phyloP scores from a whole-genome alignment of 768 basidiomycete species.

The Dictyophora rubrovolvata region DNA sequence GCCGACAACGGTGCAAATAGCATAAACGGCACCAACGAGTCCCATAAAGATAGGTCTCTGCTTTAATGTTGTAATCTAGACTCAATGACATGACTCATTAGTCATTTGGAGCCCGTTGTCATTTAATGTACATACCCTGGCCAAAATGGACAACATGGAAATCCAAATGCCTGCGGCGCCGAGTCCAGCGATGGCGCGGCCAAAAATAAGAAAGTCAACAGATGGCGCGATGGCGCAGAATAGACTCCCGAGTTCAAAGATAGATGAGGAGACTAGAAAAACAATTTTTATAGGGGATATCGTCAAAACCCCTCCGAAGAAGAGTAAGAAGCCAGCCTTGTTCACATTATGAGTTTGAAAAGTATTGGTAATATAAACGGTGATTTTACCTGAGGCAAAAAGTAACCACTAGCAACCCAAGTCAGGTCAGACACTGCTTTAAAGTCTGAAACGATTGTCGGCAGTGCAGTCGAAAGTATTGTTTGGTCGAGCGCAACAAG shows the following conservation, averaged over 20 bases:
- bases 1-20: slow-evolving; percentile 9
- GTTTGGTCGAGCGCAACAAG: not conserved
- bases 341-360: slow-evolving; percentile 12
- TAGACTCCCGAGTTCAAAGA: slow-evolving; percentile 12
- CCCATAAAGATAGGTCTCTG: slow-evolving; percentile 7
- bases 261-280: slow-evolving; percentile 11
- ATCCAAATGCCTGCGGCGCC: slow-evolving; percentile 12
- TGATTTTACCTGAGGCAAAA: slow-evolving; percentile 8
- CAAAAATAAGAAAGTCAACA: slow-evolving; percentile 11
- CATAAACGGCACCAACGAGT: slow-evolving; percentile 9
- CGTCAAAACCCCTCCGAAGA: slow-evolving; percentile 21
- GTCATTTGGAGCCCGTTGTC: not conserved
- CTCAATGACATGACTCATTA: not conserved
- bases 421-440: slow-evolving; percentile 20
- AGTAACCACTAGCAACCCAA: slow-evolving; percentile 17
- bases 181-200: slow-evolving; percentile 12
- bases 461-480: slow-evolving; percentile 17
- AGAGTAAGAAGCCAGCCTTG: slow-evolving; percentile 19
- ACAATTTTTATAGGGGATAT: slow-evolving; percentile 24
- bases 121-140: not conserved
- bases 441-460: slow-evolving; percentile 22
- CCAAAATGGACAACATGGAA: slow-evolving; percentile 8
- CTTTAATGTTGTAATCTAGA: slow-evolving; percentile 8
- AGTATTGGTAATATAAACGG: slow-evolving; percentile 2
- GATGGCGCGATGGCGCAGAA: slow-evolving; percentile 12